Evolutionary conservation across 257 asterid genomes (phyloP), one percentile per base, ranked within the genome.

Genomic region (Solanum verrucosum): DNA sequence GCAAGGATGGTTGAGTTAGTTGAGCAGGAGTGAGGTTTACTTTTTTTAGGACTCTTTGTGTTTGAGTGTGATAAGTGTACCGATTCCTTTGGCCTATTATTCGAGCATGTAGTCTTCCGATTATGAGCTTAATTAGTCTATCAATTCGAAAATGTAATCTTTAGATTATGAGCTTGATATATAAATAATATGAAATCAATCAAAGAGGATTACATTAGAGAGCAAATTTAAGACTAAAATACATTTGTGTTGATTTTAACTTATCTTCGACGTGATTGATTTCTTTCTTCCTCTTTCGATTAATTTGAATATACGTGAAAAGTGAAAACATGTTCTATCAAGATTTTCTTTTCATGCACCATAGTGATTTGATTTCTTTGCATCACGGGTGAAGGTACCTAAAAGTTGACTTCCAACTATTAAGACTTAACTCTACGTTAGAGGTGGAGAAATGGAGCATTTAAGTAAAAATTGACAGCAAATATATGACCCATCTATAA

Each of bases 321-420:
- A n/a, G 0, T 18, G 0, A 44, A 44, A 44, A 0, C 21, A 49
- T 49, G 0, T 49, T 0, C 21, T 49, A 49, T 49, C 10, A 56
- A 2, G 0, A 56, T 5, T 6, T 2, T 20, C 0, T 6, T 18
- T 56, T 0, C 5, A 20, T 20, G 3, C 4, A 7, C 12, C 20
- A 0, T 4, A 27, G 20, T 46, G 4, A 81, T 46, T 81, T 81
- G 42, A 29, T 46, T 27, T 42, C 7, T 79, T 79, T 79, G 5
- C 67, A 15, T 44, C 84, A 42, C 15, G 23, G 9, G n/a, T 25
- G 65, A 44, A n/a, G 84, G 25, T 42, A 79, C 65, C 18, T 9
- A 81, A 16, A 29, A 81, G 68, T 81, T 81, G 85, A 81, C 85
- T 56, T 46, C 68, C 68, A 81, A 29, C 85, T 81, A 49, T 81